These are phyloP conservation scores for Mitragyna speciosa DNA, from an alignment of 257 asterid genomes.

Conservation along the genomic window DNA sequence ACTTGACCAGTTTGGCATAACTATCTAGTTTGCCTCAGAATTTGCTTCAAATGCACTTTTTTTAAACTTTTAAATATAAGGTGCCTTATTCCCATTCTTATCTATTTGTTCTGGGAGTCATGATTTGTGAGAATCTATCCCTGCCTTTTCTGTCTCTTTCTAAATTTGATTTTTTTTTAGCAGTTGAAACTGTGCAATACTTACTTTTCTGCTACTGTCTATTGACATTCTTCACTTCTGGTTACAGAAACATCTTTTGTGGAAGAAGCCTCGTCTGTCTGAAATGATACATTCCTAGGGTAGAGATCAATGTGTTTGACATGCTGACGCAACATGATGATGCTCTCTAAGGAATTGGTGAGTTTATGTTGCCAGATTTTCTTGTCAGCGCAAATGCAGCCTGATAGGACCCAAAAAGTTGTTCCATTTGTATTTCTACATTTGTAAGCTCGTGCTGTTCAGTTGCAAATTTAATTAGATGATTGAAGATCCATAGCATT, in stretches of 20 bases:
- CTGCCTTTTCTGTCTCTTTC: background rate
- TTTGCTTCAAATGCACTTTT: background rate
- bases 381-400: background rate
- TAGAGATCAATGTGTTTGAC: conserved; percentile 6
- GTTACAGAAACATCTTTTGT: conserved; percentile 62
- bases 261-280: conserved; percentile 47
- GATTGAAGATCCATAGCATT: conserved; percentile 3
- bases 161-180: background rate
- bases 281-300: conserved; percentile 33
- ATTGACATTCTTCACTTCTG: conserved; percentile 3
- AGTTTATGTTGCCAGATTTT: background rate
- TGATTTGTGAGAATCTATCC: background rate
- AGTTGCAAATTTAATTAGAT: background rate
- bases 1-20: background rate
- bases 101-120: background rate
- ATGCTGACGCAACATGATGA: conserved; percentile 1
- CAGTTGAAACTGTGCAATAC: background rate
- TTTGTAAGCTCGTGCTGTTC: background rate
- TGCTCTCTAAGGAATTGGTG: background rate
- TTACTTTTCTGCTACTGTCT: background rate
- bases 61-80: too few relatives aligned
- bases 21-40: background rate
- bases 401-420: background rate
- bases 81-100: background rate
- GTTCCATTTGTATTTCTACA: background rate